These are phyloP conservation scores for Wickerhamomyces tratensis DNA, from an alignment of 805 yeast genomes.

Conservation along the genomic window DNA sequence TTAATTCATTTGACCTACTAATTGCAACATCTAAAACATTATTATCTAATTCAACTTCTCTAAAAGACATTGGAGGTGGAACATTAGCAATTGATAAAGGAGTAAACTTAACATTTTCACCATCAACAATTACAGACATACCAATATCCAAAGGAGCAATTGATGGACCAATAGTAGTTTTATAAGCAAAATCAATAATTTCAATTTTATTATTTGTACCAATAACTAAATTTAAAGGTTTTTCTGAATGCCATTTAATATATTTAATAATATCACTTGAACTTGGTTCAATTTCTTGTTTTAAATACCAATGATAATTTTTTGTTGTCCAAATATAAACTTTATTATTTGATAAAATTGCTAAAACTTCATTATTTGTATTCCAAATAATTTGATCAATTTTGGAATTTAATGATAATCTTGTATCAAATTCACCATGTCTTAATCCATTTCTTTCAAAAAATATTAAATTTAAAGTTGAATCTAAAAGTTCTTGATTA, in stretches of 20 bases:
- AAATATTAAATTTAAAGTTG: constrained; percentile 43
- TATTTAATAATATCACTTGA: constrained; percentile 22
- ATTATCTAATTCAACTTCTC: constrained; percentile 47
- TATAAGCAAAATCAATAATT: constrained; percentile 58
- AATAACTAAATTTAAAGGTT: constrained; percentile 64
- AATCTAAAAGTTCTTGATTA: constrained; percentile 5
- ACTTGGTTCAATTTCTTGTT: constrained; percentile 53
- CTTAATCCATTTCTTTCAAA: constrained; percentile 91
- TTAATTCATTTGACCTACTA: constrained; percentile 43
- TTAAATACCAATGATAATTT: constrained; percentile 93
- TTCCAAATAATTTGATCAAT: constrained; percentile 68
- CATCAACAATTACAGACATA: constrained; percentile 74
- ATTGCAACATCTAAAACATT: constrained; percentile 60
- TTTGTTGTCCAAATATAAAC: constrained; percentile 88
- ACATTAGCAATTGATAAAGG: constrained; percentile 80
- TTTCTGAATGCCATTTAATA: constrained; percentile 82
- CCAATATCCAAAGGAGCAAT: constrained; percentile 65
- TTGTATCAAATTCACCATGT: constrained; percentile 74
- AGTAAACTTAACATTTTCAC: constrained; percentile 58
- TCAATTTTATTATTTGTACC: constrained; percentile 45
- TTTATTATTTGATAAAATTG: constrained; percentile 49
- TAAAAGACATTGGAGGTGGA: constrained; percentile 87
- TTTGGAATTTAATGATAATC: constrained; percentile 42
- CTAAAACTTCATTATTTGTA: constrained; percentile 65
- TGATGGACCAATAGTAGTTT: constrained; percentile 60